Conservation (phyloP, 805 yeast species). For the Kuraishia ogatae region DNA sequence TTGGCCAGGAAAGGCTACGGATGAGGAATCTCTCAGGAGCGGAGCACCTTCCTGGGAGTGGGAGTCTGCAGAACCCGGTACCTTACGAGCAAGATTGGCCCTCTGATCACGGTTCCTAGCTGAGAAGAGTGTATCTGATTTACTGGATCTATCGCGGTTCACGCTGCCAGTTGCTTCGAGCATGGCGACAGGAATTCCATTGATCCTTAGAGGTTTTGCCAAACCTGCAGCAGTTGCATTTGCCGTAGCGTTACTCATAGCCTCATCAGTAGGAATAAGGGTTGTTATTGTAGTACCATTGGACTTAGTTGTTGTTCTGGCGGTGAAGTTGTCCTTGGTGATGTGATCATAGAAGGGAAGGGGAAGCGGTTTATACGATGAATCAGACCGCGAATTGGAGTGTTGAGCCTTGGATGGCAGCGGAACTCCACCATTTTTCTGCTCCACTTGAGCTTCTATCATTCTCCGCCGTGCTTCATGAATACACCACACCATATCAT, state of each 20-base stretch:
- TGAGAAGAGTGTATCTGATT: background rate
- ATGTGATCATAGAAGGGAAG: conserved; percentile 88
- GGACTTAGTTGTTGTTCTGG: conserved; percentile 80
- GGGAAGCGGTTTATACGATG: conserved; percentile 40
- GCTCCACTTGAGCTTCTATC: conserved; percentile 19
- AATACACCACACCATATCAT: conserved; percentile 88
- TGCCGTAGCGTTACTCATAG: conserved; percentile 53
- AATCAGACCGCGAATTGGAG: conserved; percentile 6
- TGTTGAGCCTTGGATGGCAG: too few relatives aligned
- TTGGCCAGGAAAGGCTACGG: background rate
- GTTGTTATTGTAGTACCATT: conserved; percentile 90
- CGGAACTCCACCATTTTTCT: background rate
- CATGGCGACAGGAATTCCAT: conserved; percentile 37
- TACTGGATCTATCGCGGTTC: conserved; percentile 1
- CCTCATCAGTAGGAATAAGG: conserved; percentile 77
- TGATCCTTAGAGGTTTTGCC: conserved; percentile 33
- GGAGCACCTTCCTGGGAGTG: too few relatives aligned
- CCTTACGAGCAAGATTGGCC: background rate
- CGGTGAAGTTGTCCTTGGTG: conserved; percentile 79
- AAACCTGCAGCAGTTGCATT: conserved; percentile 48
- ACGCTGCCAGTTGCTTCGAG: conserved; percentile 75
- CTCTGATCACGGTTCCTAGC: background rate
- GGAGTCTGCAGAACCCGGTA: background rate
- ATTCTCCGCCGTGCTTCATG: conserved; percentile 85
- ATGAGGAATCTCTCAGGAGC: background rate